phyloP scores from a whole-genome alignment of 805 yeast species.

The Saturnispora halmiae region DNA sequence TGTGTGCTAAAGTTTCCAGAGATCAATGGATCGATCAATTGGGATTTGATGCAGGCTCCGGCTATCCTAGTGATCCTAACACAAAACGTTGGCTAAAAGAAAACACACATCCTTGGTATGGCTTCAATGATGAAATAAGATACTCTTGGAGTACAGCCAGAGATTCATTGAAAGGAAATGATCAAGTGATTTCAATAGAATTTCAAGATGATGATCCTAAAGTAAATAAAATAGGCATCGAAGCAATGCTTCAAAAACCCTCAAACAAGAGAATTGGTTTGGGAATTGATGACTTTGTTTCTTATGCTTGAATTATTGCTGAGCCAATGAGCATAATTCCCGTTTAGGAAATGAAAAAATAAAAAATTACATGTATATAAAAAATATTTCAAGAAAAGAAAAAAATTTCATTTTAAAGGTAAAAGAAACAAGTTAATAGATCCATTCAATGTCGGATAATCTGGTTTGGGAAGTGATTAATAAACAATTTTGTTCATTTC shows the following conservation, averaged over 20 bases:
- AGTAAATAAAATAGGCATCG: not conserved
- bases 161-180: slow-evolving; percentile 51
- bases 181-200: slow-evolving; percentile 40
- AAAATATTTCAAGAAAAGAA: not conserved
- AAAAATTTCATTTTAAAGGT: slow-evolving; percentile 3
- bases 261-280: not conserved
- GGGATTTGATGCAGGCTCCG: slow-evolving; percentile 60
- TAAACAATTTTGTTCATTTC: slow-evolving; percentile 92
- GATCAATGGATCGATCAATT: slow-evolving; percentile 35
- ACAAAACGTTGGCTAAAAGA: slow-evolving; percentile 68
- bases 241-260: not conserved
- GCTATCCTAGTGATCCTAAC: slow-evolving; percentile 89
- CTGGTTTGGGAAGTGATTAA: slow-evolving; percentile 96
- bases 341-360: not conserved
- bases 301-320: not conserved
- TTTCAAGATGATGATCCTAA: slow-evolving; percentile 45
- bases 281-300: slow-evolving; percentile 1
- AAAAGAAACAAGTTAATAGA: not conserved
- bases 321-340: slow-evolving; percentile 1
- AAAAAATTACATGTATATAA: not conserved
- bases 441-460: slow-evolving; percentile 29
- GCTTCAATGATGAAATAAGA: slow-evolving; percentile 71
- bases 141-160: slow-evolving; percentile 93
- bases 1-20: slow-evolving; percentile 93
- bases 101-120: slow-evolving; percentile 63